phyloP scores from a whole-genome alignment of 805 yeast species.

The Priceomyces castillae region DNA sequence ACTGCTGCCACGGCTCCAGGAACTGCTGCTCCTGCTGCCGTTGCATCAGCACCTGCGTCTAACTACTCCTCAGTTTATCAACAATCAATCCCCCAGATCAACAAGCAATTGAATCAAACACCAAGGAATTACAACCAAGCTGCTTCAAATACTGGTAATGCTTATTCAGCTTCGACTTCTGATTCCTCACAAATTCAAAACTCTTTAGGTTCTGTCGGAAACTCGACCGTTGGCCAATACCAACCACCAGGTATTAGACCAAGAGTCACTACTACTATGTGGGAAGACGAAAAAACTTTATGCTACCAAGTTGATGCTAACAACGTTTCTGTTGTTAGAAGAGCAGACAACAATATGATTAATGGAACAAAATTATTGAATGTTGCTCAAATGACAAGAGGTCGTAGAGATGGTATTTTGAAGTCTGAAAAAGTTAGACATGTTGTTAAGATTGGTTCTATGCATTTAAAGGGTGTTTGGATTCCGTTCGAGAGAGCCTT shows the following conservation, averaged over 20 bases:
- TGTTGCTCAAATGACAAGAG: constrained; percentile 85
- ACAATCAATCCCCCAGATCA: constrained; percentile 17
- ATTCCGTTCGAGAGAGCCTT: constrained; percentile 81
- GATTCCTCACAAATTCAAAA: constrained; percentile 17
- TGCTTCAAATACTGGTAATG: constrained; percentile 13
- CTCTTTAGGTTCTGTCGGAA: constrained; percentile 15
- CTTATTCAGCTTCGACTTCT: constrained; percentile 10
- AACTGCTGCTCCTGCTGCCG: constrained; percentile 12
- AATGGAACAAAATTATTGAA: constrained; percentile 81
- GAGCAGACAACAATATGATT: constrained; percentile 83
- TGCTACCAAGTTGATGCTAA: constrained; percentile 86
- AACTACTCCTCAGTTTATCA: constrained; percentile 19
- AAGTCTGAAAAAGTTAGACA: constrained; percentile 74
- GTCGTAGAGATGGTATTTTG: constrained; percentile 79
- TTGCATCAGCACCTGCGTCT: constrained; percentile 22
- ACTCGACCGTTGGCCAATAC: constrained; percentile 41
- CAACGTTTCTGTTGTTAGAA: constrained; percentile 74
- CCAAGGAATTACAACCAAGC: constrained; percentile 22
- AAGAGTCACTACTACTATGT: constrained; percentile 78
- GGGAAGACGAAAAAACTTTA: constrained; percentile 85
- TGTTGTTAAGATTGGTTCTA: constrained; percentile 82
- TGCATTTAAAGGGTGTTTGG: constrained; percentile 91
- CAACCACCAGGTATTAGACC: constrained; percentile 53
- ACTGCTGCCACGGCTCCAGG: constrained; percentile 1
- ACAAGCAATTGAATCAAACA: constrained; percentile 25